Evolutionary conservation across 139 green algal species (phyloP), one percentile per base, ranked within the genome.

Genomic region (Edaphochlamys debaryana): DNA sequence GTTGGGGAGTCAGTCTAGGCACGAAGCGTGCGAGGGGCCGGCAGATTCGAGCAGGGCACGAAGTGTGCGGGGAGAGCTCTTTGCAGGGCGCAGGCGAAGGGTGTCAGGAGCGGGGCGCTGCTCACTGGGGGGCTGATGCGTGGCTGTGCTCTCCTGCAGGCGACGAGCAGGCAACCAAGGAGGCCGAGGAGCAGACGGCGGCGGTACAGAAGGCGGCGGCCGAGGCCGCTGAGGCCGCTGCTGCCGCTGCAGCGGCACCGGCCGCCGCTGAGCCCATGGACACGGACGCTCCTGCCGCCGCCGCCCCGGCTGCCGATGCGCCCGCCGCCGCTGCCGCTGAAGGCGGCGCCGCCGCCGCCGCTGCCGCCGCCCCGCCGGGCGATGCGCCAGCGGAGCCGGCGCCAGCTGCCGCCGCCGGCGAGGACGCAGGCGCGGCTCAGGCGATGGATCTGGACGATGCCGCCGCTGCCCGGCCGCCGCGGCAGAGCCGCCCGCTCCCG

Each of bases 171-270:
- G 54, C 80, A 60, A 83, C 85, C 11, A 69, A 64, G 38, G 36
- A 29, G 23, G 85, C 86, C 37, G 50, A 67, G 62, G 32, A 79
- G 75, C 80, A 85, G 73, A 85, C 63, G 27, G 67, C 30, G 42
- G 38, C 34, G 11, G 62, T 41, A 27, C 11, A 79, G 40, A 20
- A 41, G 58, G 34, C 69, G 3, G 41, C 62, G 3, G 63, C 75
- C 0, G 45, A 11, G 40, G 41, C 45, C 41, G 68, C 54, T 15
- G 74, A 50, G 22, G 80, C 45, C n/a, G 37, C 69, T 56, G 76
- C 77, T 2, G 77, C 69, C 19, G 40, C 25, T 42, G 75, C 30
- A 50, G 52, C 71, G 25, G 48, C 71, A 30, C 29, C 50, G 32
- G 6, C 38, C 71, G 45, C 52, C 27, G 23, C 81, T 7, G 52